Percentiles rank a stretch among this genome's conserved stretches.
phyloP scores from a whole-genome alignment of 257 asterid species.

The Ajuga chamaepitys region DNA sequence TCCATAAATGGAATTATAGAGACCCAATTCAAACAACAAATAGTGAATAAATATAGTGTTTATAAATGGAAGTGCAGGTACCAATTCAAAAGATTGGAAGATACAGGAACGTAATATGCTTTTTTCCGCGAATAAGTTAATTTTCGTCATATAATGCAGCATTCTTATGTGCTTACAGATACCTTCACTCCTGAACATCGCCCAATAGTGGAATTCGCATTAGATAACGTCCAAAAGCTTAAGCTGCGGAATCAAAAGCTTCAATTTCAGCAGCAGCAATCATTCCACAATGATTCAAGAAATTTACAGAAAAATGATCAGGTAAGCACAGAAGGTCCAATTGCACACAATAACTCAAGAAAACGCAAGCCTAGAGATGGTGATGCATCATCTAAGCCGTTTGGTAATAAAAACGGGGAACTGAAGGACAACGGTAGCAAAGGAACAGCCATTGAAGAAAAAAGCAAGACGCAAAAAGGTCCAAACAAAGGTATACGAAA shows the following conservation, averaged over 20 bases:
- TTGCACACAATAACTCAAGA: constrained; percentile 29
- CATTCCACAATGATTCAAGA: constrained; percentile 14
- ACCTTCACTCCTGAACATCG: constrained; percentile 82
- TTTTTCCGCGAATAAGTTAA: too few relatives aligned
- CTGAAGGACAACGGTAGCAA: constrained; percentile 15
- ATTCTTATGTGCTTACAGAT: constrained; percentile 33
- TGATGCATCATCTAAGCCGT: constrained; percentile 20
- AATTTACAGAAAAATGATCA: constrained; percentile 23
- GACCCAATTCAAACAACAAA: too few relatives aligned
- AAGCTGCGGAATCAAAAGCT: constrained; percentile 64
- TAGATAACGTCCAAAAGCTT: constrained; percentile 77
- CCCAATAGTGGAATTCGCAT: constrained; percentile 96
- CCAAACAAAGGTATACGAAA: constrained; percentile 10
- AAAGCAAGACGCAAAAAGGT: constrained; percentile 27
- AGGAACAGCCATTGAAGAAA: constrained; percentile 24
- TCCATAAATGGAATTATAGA: too few relatives aligned
- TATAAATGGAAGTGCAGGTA: too few relatives aligned
- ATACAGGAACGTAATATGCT: too few relatives aligned
- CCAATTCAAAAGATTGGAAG: too few relatives aligned
- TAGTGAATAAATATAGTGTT: too few relatives aligned
- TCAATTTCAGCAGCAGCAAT: constrained; percentile 45
- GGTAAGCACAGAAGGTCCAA: constrained; percentile 12
- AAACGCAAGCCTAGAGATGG: constrained; percentile 44
- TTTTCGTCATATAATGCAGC: background rate
- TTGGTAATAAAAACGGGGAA: constrained; percentile 20